Percentiles rank a stretch among this genome's conserved stretches.
phyloP scores from a whole-genome alignment of 208 protist species.

The Leishmania amazonensis region DNA sequence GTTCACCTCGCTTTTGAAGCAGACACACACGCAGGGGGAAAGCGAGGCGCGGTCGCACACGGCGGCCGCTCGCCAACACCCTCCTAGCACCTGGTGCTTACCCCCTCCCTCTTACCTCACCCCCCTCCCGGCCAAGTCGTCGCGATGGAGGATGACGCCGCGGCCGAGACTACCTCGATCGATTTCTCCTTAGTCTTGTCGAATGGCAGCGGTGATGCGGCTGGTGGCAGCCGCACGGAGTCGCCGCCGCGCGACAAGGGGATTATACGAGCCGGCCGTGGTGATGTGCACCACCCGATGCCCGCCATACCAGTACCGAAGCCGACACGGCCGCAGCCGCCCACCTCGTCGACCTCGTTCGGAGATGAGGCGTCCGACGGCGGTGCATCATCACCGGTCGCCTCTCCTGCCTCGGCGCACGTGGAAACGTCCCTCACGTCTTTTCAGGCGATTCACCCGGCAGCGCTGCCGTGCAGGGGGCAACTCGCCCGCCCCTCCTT shows the following conservation, averaged over 20 bases:
- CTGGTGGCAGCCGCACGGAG: not conserved
- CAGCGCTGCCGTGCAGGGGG: not conserved
- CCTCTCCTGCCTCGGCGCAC: not conserved
- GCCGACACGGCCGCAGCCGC: not conserved
- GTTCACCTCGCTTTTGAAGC: not conserved
- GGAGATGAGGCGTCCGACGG: not conserved
- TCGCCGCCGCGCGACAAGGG: not conserved
- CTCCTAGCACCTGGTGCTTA: not conserved
- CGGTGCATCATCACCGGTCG: not conserved
- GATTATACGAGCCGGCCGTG: not conserved
- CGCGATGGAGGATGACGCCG: constrained; percentile 15
- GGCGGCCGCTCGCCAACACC: not conserved
- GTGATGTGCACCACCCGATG: constrained; percentile 5
- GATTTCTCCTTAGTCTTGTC: constrained; percentile 27
- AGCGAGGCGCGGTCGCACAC: not conserved
- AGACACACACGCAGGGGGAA: not conserved
- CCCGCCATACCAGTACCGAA: not conserved
- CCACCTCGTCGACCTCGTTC: not conserved
- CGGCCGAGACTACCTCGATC: constrained; percentile 25
- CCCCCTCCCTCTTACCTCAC: not conserved
- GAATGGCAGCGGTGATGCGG: not conserved
- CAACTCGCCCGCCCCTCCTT: not conserved
- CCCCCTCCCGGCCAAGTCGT: not conserved
- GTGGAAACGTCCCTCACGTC: not conserved
- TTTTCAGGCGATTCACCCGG: not conserved